Evolutionary conservation across 139 green algal species (phyloP).

Genomic region (Coccomyxa sp.): DNA sequence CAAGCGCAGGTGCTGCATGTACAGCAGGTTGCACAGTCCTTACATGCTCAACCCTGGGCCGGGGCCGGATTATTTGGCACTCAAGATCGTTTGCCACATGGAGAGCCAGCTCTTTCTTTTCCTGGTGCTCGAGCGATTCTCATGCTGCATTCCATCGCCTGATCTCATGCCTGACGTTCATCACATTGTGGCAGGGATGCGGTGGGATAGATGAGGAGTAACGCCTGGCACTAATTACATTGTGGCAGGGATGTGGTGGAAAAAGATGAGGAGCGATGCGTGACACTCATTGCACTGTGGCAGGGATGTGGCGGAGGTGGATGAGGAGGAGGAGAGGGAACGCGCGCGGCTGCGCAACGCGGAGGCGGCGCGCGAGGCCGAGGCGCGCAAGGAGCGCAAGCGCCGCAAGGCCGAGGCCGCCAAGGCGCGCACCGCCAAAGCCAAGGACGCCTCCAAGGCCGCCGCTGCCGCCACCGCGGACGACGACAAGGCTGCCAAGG

Average conservation of each 20-base stretch:
- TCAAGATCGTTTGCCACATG: too few relatives aligned
- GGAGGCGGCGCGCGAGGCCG: neutral
- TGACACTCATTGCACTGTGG: neutral
- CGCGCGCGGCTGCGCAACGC: neutral
- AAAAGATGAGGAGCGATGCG: neutral
- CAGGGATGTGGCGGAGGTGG: neutral
- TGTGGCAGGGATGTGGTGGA: neutral
- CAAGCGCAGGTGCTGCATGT: too few relatives aligned
- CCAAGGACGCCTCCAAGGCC: neutral
- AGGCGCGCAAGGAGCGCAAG: constrained; percentile 8
- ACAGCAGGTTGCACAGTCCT: too few relatives aligned
- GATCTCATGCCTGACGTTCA: too few relatives aligned
- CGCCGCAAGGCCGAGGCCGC: neutral
- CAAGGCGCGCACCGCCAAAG: neutral
- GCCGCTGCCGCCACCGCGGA: neutral
- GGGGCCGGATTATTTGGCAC: too few relatives aligned
- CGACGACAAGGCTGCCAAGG: neutral
- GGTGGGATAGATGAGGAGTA: too few relatives aligned
- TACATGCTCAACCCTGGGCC: too few relatives aligned
- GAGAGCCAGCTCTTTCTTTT: too few relatives aligned
- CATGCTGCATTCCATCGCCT: too few relatives aligned
- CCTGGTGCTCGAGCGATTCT: too few relatives aligned
- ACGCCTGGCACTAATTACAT: neutral
- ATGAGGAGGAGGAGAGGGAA: neutral
- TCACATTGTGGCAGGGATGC: too few relatives aligned